Base-by-base conservation (phyloP, 2,329 filamentous ascomycete genomes). In the Gremmenia infestans region DNA sequence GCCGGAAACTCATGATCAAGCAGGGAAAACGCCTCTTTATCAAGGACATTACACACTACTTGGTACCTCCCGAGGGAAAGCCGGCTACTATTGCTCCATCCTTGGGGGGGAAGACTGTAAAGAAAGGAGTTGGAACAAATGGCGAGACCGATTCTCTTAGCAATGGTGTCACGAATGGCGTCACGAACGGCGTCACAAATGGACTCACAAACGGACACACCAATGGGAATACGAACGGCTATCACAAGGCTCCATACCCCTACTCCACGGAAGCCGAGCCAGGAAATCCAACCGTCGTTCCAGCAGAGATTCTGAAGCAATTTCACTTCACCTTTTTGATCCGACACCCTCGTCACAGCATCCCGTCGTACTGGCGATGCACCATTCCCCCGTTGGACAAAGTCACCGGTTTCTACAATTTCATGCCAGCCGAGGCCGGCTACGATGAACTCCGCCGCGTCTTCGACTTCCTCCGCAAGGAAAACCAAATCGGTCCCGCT, bases 261-360 rank as follows among this genome's bases (percentile, higher is more conserved):
- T 86, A 85, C 65, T 64, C 74, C 58, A 85, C 82, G 2, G 70
- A 73, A 36, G 68, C 75, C 3, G 86, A 93, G 72, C 76, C 81
- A 2, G 79, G 79, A 55, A 97, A 97, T 73, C 93, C 92, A 1
- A 96, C 91, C 1, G 87, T 95, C 25, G 75, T 97, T 50, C 94
- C 94, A 2, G 74, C 82, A 28, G 82, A 84, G 32, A 76, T 90
- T 57, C 78, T 97, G 56, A 81, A 84, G 68, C 79, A 84, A 63
- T 97, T 96, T 75, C 91, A 97, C 73, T 97, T 93, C 76, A 90
- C 92, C 22, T 97, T 99, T 75, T 81, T 97, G 61, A 97, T 99
- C 77, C 92, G 94, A 55, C 91, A 97, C 72, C 94, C 94, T n/a
- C 85, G 90, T 66, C 85, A 85, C 70, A 88, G 89, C 66, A 92